Conservation (phyloP, 208 protist species). For the Endotrypanum monterogeii region DNA sequence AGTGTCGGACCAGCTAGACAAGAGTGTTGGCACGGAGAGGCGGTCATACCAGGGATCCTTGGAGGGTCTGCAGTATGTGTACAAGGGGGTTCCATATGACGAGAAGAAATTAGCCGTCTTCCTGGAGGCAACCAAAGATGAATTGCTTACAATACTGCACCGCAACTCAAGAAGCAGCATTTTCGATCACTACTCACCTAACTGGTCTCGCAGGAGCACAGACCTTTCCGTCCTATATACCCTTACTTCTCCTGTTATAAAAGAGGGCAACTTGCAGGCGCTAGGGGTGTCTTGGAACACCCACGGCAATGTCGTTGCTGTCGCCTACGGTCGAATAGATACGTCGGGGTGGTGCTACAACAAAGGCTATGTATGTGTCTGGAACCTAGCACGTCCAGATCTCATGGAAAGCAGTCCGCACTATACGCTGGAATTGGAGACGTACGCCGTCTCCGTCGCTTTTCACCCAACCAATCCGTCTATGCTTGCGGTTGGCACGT, state of each 20-base stretch:
- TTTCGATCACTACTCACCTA: conserved; percentile 87
- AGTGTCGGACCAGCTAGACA: conserved; percentile 55
- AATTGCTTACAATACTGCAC: conserved; percentile 67
- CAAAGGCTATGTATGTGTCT: conserved; percentile 80
- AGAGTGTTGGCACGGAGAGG: conserved; percentile 62
- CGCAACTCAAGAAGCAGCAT: conserved; percentile 66
- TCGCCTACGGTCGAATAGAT: conserved; percentile 86
- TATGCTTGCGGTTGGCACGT: conserved; percentile 87
- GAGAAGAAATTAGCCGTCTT: conserved; percentile 66
- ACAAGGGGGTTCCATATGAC: conserved; percentile 54
- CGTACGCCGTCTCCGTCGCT: conserved; percentile 76
- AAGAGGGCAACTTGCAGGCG: conserved; percentile 73
- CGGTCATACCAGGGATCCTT: conserved; percentile 51
- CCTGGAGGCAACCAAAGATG: conserved; percentile 50
- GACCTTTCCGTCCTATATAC: conserved; percentile 66
- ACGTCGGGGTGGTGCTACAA: conserved; percentile 87
- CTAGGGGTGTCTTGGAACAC: conserved; percentile 82
- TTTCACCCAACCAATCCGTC: conserved; percentile 84
- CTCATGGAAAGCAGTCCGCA: conserved; percentile 62
- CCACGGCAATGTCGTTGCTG: conserved; percentile 83
- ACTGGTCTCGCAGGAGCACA: conserved; percentile 75
- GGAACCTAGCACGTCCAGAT: conserved; percentile 77
- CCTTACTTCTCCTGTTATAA: conserved; percentile 57
- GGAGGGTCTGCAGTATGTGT: conserved; percentile 85
- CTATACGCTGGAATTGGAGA: conserved; percentile 77